Conservation (phyloP, 495 filamentous ascomycete genomes). For the Talaromyces nanjingensis region DNA sequence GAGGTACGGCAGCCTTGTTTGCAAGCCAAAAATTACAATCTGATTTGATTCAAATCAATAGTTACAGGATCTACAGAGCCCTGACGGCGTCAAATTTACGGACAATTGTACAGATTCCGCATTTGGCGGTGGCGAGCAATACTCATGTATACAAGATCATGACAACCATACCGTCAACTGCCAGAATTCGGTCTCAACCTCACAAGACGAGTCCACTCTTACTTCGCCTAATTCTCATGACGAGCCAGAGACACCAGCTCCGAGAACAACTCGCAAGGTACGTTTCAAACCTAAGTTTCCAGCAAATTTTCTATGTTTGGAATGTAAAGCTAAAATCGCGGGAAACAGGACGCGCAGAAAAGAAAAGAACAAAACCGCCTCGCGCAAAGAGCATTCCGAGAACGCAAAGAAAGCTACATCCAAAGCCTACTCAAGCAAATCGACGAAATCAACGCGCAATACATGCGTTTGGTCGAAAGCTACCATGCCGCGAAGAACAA, state of each 20-base stretch:
- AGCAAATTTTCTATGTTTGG: too few relatives aligned
- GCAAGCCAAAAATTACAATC: background rate
- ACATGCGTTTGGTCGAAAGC: background rate
- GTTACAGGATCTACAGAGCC: background rate
- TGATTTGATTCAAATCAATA: background rate
- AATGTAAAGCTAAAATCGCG: too few relatives aligned
- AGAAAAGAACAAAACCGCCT: slow-evolving; percentile 4
- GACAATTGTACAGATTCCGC: background rate
- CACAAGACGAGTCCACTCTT: background rate
- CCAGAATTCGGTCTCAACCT: background rate
- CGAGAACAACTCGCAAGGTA: background rate
- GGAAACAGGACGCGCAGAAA: background rate
- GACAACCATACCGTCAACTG: background rate
- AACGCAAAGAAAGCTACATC: slow-evolving; percentile 5
- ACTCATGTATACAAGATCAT: background rate
- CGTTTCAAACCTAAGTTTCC: background rate
- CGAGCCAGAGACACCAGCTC: background rate
- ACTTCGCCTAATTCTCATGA: background rate
- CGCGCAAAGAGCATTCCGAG: slow-evolving; percentile 2
- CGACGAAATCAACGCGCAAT: slow-evolving; percentile 1
- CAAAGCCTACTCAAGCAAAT: slow-evolving; percentile 1
- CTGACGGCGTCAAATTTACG: background rate
- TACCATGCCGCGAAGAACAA: slow-evolving; percentile 1
- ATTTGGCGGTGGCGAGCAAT: background rate
- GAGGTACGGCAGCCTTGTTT: background rate